Evolutionary conservation across 371 early-diverging fungal genomes (phyloP), one percentile per base, ranked within the genome.

Genomic region (Coemansia sp.): DNA sequence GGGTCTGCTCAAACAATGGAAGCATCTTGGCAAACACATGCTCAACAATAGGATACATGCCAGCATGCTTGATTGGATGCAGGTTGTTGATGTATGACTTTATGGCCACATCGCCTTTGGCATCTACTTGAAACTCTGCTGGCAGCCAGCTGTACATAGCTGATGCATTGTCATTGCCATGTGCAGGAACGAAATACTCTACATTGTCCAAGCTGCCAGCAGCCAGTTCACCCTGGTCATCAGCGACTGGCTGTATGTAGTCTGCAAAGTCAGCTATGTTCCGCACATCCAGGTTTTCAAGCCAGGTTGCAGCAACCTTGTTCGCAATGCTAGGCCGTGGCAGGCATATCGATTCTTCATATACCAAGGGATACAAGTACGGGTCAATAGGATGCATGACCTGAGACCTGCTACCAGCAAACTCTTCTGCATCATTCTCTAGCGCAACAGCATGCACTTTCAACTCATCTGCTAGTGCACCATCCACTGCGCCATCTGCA

Each of bases 341-440:
- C 9, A 68, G 50, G 31, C 65, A 40, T n/a, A 52, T 51, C 8
- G 68, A 51, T 5, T 26, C 6, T 10, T 49, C 35, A 51, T 77
- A 68, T 16, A 76, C 55, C 10, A 84, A 68, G 35, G 79, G 77
- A 61, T 59, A 86, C 8, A 84, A 59, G n/a, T 86, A 86, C 9
- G 88, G 88, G 54, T 88, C 83, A 3, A 87, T 80, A 3, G 87
- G 66, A 43, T 88, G 84, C 11, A 85, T 72, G 14, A 84, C 85
- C 55, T 83, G 80, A 8, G 77, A 57, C 61, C 83, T 72, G 30
- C 81, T 78, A 1, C 80, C 77, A 0, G 81, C 79, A 65, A 85
- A 84, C 8, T 51, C 34, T 4, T 69, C 72, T 0, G 82, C 71
- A 3, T 74, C 65, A 14, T 76, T 58, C 34, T 69, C 77, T 31